These are phyloP conservation scores for Phyllosticta citribraziliensis DNA, from an alignment of 2,329 filamentous ascomycete species.

Conservation along the genomic window DNA sequence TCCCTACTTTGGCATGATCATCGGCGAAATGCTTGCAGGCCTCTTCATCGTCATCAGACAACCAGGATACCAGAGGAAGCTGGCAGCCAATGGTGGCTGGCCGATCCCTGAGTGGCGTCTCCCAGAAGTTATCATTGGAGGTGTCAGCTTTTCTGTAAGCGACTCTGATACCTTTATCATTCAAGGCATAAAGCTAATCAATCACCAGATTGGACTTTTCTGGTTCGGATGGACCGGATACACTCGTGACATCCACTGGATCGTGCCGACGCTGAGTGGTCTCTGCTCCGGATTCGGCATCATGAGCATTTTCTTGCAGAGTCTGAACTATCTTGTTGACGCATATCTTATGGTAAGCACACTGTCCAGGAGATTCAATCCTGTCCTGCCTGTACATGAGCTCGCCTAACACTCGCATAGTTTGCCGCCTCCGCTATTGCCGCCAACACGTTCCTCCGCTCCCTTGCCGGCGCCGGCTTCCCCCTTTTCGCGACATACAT, in stretches of 20 bases:
- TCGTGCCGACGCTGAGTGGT: conserved; percentile 33
- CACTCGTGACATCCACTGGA: conserved; percentile 32
- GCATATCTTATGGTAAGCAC: conserved; percentile 41
- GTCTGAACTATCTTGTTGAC: conserved; percentile 51
- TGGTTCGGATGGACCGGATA: conserved; percentile 37
- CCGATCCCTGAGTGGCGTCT: conserved; percentile 50
- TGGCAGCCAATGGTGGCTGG: conserved; percentile 38
- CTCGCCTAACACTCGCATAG: not conserved
- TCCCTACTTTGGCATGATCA: conserved; percentile 77
- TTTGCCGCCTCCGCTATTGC: conserved; percentile 45
- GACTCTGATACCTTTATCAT: no score
- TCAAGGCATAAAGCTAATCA: no score
- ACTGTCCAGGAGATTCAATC: conserved; percentile 11
- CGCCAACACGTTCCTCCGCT: conserved; percentile 46
- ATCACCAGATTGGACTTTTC: conserved; percentile 24
- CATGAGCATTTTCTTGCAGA: conserved; percentile 47
- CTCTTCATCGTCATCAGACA: conserved; percentile 52
- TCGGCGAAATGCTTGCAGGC: conserved; percentile 61
- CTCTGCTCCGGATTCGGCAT: conserved; percentile 49
- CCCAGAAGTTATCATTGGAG: conserved; percentile 44
- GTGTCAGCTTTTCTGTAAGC: conserved; percentile 30
- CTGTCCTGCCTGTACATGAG: conserved; percentile 10
- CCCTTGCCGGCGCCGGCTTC: conserved; percentile 41
- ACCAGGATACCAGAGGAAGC: conserved; percentile 49
- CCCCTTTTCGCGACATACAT: conserved; percentile 48